Percentiles rank a stretch among this genome's conserved stretches.
Conservation (phyloP, 2,329 filamentous ascomycete species). For the Colletotrichum sojae region DNA sequence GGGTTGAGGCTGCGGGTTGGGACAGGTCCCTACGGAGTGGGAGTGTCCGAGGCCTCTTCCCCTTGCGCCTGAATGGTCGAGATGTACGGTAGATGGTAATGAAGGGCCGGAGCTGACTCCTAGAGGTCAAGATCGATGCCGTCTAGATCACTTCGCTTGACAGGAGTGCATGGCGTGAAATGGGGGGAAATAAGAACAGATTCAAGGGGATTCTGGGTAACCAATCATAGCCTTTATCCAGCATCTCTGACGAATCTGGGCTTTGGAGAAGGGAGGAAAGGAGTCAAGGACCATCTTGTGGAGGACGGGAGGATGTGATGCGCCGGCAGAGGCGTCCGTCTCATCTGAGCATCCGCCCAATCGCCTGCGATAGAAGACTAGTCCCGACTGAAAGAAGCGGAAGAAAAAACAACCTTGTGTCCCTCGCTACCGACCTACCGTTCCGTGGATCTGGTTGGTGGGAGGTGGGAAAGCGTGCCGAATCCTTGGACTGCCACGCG, state of each 20-base stretch:
- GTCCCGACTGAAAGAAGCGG: not conserved
- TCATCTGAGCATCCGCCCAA: slow-evolving; percentile 30
- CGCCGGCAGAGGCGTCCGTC: slow-evolving; percentile 19
- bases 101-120: not conserved
- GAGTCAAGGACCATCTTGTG: not conserved
- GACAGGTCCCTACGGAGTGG: no score
- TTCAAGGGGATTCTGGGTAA: not conserved
- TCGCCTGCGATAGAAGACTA: not conserved
- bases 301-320: not conserved
- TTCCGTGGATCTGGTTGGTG: slow-evolving; percentile 29
- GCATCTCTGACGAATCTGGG: not conserved
- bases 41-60: not conserved
- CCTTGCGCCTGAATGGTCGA: not conserved
- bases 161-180: not conserved
- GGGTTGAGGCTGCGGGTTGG: not conserved
- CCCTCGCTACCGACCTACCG: slow-evolving; percentile 27
- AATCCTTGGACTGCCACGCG: slow-evolving; percentile 26
- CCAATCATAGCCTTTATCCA: not conserved
- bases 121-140: not conserved
- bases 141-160: not conserved
- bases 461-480: not conserved
- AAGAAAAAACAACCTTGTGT: not conserved
- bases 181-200: not conserved
- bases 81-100: no score
- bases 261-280: not conserved